Conservation (phyloP, 2,329 filamentous ascomycete genomes). For the Hypoxylon sp. region DNA sequence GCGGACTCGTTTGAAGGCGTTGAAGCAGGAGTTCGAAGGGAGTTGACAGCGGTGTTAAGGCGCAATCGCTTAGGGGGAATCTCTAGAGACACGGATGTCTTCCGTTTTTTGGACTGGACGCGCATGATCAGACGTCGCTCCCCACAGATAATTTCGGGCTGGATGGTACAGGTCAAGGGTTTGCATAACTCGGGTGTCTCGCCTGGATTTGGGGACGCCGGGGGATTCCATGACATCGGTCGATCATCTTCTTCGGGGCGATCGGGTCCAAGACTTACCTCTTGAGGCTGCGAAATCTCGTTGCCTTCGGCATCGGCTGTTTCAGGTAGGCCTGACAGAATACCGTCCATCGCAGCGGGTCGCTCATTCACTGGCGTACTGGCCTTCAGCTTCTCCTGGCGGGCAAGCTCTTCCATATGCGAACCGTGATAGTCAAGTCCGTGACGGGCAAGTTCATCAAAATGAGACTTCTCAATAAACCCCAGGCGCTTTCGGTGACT, state of each 20-base stretch:
- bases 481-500: slow-evolving; percentile 7
- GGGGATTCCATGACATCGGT: slow-evolving; percentile 5
- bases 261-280: slow-evolving; percentile 32
- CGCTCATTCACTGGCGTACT: neutral
- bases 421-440: slow-evolving; percentile 6
- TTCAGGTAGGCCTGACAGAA: neutral
- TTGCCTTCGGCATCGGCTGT: neutral
- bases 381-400: slow-evolving; percentile 11
- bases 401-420: slow-evolving; percentile 20
- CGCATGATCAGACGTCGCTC: slow-evolving; percentile 40
- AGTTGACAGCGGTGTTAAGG: slow-evolving; percentile 28
- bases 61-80: slow-evolving; percentile 28
- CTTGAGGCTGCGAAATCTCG: slow-evolving; percentile 10
- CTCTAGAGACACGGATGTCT: slow-evolving; percentile 19
- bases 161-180: slow-evolving; percentile 35
- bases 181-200: slow-evolving; percentile 8
- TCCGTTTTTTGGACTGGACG: slow-evolving; percentile 43
- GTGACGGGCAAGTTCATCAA: slow-evolving; percentile 18
- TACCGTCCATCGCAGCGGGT: neutral
- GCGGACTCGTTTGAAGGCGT: slow-evolving; percentile 18
- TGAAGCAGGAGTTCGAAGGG: slow-evolving; percentile 32
- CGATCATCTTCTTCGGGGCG: neutral
- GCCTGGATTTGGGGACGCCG: slow-evolving; percentile 9
- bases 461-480: slow-evolving; percentile 23
- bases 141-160: slow-evolving; percentile 37